Evolutionary conservation across 352 stramenopile genomes (phyloP).

Genomic region (Phytopythium vexans): DNA sequence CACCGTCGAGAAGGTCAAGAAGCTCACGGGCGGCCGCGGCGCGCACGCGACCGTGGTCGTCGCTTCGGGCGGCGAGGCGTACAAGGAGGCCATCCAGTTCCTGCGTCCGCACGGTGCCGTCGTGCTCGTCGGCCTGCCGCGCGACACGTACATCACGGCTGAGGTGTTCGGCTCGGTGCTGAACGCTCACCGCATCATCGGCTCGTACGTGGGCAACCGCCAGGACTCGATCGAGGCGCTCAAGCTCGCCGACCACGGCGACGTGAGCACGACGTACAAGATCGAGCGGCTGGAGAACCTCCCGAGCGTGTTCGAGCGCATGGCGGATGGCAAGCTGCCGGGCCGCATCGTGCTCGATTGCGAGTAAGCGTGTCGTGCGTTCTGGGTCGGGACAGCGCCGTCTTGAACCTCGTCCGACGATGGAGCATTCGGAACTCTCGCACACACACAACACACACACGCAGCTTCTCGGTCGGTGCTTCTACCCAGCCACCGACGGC

Average conservation of each 20-base stretch:
- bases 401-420: no score
- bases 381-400: no score
- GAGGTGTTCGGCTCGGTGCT: conserved; percentile 32
- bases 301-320: conserved; percentile 38
- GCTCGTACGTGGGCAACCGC: conserved; percentile 50
- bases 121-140: conserved; percentile 69
- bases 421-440: no score
- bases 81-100: conserved; percentile 53
- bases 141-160: conserved; percentile 38
- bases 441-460: no score
- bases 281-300: conserved; percentile 37
- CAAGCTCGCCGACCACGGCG: conserved; percentile 37
- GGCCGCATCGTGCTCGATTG: conserved; percentile 41
- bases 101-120: conserved; percentile 63
- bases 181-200: conserved; percentile 42
- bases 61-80: conserved; percentile 49
- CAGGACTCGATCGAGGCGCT: conserved; percentile 57
- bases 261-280: conserved; percentile 37
- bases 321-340: conserved; percentile 28
- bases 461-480: no score
- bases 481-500: no score
- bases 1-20: conserved; percentile 38
- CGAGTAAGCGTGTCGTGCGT: conserved; percentile 15
- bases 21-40: conserved; percentile 37
- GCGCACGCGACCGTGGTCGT: conserved; percentile 76